Evolutionary conservation across 257 asterid species (phyloP), one percentile per base, ranked within the genome.

Genomic region (Penstemon eatonii): DNA sequence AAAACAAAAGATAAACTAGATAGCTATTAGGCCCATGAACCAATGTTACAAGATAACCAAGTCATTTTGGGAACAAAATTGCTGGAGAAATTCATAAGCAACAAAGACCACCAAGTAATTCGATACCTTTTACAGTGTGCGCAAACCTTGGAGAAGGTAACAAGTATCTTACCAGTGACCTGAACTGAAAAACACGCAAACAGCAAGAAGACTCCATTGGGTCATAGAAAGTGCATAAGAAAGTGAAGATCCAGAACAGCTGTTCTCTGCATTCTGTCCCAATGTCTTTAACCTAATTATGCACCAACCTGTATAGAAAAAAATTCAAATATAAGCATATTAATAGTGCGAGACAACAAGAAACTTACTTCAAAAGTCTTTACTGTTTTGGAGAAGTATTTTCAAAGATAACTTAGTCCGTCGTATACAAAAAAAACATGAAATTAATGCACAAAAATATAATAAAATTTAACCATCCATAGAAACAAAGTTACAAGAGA

Each of bases 131-230:
- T 42, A 50, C 56, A 36, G 62, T 56, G 53, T 47, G 55, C 51
- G 55, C 73, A 46, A 75, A 56, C 42, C 55, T 67, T n/a, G 49
- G 62, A 41, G 52, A 46, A 41, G 59, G 40, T 70, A 47, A 44
- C 45, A 56, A 62, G 64, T 37, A 73, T 54, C 86, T 80, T 81
- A 89, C 98, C 99, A 93, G 64, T 93, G 99, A 67, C 97, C 99
- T 5, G 96, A 82, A 80, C 92, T 78, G 89, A 93, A 93, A 84
- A 93, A 90, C 80, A 88, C 81, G 76, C 91, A 83, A 68, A 89
- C 87, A 7, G 95, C 89, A 61, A 93, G 75, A 78, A 93, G 90
- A 81, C 84, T 88, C 92, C 96, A 88, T 74, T 90, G 96, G 53
- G 83, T 82, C 49, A 89, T 90, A 42, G 96, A 87, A 71, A 83